Evolutionary conservation across 2,329 filamentous ascomycete species (phyloP).

Genomic region (Macrophomina tecta): DNA sequence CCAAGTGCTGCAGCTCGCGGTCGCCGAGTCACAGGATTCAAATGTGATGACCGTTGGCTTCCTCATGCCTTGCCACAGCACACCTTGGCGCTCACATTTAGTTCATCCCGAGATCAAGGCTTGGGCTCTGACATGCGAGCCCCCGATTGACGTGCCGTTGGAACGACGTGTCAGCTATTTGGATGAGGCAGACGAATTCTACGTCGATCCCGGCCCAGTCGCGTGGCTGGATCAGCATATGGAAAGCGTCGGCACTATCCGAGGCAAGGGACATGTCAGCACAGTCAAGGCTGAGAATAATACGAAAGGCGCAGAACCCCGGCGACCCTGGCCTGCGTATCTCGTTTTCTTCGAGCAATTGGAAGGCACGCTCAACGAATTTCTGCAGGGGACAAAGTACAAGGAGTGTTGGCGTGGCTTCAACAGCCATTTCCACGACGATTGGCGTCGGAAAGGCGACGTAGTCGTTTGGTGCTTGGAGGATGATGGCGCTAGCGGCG

Average conservation of each 20-base stretch:
- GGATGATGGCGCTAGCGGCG: slow-evolving; percentile 1
- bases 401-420: slow-evolving; percentile 64
- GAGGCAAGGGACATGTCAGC: slow-evolving; percentile 29
- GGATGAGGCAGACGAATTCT: slow-evolving; percentile 93
- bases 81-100: slow-evolving; percentile 90
- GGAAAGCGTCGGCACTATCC: slow-evolving; percentile 39
- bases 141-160: slow-evolving; percentile 73
- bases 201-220: slow-evolving; percentile 62
- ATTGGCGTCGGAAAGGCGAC: slow-evolving; percentile 65
- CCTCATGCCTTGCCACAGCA: slow-evolving; percentile 94
- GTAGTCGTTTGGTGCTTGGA: slow-evolving; percentile 63
- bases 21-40: slow-evolving; percentile 30
- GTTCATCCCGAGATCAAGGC: slow-evolving; percentile 76
- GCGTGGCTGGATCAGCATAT: slow-evolving; percentile 52
- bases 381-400: slow-evolving; percentile 57
- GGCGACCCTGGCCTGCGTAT: slow-evolving; percentile 50
- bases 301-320: slow-evolving; percentile 9
- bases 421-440: slow-evolving; percentile 69
- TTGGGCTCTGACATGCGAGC: slow-evolving; percentile 89
- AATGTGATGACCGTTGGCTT: slow-evolving; percentile 64
- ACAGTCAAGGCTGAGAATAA: slow-evolving; percentile 32
- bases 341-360: slow-evolving; percentile 64
- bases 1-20: slow-evolving; percentile 28
- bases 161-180: slow-evolving; percentile 71
- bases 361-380: slow-evolving; percentile 54